Conservation (phyloP, 129 eudicot species). For the Flaveria sonorensis region DNA sequence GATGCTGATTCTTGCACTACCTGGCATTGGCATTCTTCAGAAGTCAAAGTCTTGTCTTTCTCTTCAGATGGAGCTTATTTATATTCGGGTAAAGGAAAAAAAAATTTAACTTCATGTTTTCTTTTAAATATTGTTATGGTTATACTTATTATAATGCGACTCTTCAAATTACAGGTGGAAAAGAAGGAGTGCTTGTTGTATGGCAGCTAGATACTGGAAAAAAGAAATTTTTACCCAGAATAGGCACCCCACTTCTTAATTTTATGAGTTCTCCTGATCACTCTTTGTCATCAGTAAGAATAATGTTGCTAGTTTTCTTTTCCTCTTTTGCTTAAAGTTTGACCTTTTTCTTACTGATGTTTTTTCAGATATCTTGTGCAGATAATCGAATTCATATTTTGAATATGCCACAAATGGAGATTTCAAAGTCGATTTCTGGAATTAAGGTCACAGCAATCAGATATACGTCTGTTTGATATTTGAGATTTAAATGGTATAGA, state of each 20-base stretch:
- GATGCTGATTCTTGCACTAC: constrained; percentile 93
- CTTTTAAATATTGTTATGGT: not conserved
- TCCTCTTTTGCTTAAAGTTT: not conserved
- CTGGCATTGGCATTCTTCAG: constrained; percentile 98
- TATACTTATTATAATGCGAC: not conserved
- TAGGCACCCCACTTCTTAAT: constrained; percentile 74
- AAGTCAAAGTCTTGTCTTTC: constrained; percentile 75
- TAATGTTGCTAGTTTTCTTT: constrained; percentile 9
- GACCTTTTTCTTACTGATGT: constrained; percentile 16
- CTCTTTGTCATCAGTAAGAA: constrained; percentile 72
- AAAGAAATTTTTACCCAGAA: constrained; percentile 76
- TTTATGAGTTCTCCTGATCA: constrained; percentile 69
- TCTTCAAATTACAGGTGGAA: constrained; percentile 58
- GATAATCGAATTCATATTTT: constrained; percentile 81
- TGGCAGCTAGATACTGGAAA: constrained; percentile 98
- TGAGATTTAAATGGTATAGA: constrained; percentile 4
- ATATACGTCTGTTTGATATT: constrained; percentile 19
- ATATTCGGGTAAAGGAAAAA: constrained; percentile 67
- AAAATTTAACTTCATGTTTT: not conserved
- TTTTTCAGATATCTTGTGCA: constrained; percentile 86
- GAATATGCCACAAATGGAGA: constrained; percentile 85
- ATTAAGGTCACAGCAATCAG: constrained; percentile 61
- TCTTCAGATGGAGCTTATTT: constrained; percentile 97
- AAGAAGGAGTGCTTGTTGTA: constrained; percentile 89
- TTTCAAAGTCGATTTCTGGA: constrained; percentile 76